These are phyloP conservation scores for Rhypophila decipiens DNA, from an alignment of 495 filamentous ascomycete genomes.

Conservation along the genomic window DNA sequence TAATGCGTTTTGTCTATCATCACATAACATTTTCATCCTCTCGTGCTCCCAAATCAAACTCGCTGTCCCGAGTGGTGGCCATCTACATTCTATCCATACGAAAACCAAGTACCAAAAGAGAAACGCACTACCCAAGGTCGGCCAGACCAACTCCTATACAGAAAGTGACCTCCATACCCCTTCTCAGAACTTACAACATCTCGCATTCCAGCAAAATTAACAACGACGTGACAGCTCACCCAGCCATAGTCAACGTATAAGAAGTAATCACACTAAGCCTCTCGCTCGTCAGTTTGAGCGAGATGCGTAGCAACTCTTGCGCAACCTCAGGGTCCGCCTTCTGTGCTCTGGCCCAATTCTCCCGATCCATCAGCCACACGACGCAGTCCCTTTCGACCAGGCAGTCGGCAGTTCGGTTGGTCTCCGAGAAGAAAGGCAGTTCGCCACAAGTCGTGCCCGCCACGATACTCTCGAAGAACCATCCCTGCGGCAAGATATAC, in stretches of 20 bases:
- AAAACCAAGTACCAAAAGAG: too few species aligned
- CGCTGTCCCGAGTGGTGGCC: too few species aligned
- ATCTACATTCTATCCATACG: too few species aligned
- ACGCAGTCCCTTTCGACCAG: conserved; percentile 73
- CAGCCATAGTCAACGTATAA: conserved; percentile 36
- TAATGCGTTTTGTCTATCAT: too few species aligned
- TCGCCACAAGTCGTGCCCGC: conserved; percentile 94
- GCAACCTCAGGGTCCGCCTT: conserved; percentile 66
- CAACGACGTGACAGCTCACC: too few species aligned
- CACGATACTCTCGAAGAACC: conserved; percentile 84
- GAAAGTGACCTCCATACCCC: too few species aligned
- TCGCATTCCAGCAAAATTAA: too few species aligned
- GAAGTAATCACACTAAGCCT: conserved; percentile 82
- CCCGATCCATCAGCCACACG: conserved; percentile 68
- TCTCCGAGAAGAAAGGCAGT: conserved; percentile 90
- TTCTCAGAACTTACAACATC: too few species aligned
- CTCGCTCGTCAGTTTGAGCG: conserved; percentile 82
- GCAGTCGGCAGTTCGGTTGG: conserved; percentile 78
- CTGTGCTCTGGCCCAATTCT: conserved; percentile 66
- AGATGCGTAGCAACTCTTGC: conserved; percentile 74
- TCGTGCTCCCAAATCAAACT: too few species aligned
- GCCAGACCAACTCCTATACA: too few species aligned
- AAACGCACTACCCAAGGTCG: too few species aligned
- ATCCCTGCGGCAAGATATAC: conserved; percentile 84
- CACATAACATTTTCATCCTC: too few species aligned